phyloP scores from a whole-genome alignment of 176 grass and related monocot species.

The Triticum timopheevii region DNA sequence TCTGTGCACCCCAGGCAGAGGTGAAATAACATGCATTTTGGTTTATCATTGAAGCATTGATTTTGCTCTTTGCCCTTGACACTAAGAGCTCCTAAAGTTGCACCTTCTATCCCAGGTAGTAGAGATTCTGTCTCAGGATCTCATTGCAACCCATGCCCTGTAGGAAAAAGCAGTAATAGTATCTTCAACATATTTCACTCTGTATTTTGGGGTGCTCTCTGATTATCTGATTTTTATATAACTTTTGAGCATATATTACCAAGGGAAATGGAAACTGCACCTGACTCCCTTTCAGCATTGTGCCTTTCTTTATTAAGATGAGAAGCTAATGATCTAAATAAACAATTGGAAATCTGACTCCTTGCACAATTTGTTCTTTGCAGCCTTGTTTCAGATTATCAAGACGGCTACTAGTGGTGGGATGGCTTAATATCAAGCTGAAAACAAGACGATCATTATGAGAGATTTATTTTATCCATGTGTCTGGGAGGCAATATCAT shows the following conservation, averaged over 20 bases:
- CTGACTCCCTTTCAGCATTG: not conserved
- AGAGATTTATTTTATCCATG: not conserved
- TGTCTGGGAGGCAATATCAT: slow-evolving; percentile 23
- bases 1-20: not conserved
- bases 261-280: not conserved
- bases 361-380: slow-evolving; percentile 1
- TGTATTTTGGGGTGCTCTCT: not conserved
- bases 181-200: not conserved
- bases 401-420: slow-evolving; percentile 47
- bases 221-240: not conserved
- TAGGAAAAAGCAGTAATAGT: not conserved
- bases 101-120: not conserved
- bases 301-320: not conserved
- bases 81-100: not conserved
- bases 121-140: not conserved
- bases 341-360: slow-evolving; percentile 11
- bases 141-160: not conserved
- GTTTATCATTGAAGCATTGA: not conserved
- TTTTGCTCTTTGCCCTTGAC: not conserved
- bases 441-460: not conserved
- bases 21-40: not conserved
- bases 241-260: not conserved
- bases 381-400: slow-evolving; percentile 74
- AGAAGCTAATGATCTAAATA: not conserved
- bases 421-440: slow-evolving; percentile 34